These are phyloP conservation scores for Hordeum vulgare DNA, from an alignment of 176 grass and related monocot genomes.

Conservation along the genomic window DNA sequence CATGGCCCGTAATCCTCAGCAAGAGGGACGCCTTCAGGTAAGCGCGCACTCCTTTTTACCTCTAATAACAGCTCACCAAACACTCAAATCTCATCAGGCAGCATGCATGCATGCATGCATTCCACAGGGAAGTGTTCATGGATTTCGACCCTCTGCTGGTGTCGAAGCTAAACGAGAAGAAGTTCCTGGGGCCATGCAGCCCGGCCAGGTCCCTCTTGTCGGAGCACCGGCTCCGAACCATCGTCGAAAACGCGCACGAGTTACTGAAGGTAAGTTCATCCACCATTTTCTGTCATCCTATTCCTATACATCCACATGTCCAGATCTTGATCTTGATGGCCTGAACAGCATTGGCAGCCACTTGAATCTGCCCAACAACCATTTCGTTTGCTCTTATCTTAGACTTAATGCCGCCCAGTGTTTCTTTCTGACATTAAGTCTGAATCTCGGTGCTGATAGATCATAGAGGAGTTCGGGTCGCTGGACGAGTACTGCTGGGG, in stretches of 20 bases:
- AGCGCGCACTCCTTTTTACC: background rate
- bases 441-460: constrained; percentile 44
- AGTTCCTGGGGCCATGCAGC: constrained; percentile 52
- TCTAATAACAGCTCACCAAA: background rate
- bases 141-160: constrained; percentile 70
- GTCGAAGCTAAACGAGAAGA: constrained; percentile 82
- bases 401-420: constrained; percentile 1
- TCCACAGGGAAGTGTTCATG: constrained; percentile 89
- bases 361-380: background rate
- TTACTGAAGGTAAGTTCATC: constrained; percentile 58
- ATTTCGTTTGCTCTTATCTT: background rate
- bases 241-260: constrained; percentile 90
- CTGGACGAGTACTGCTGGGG: constrained; percentile 88
- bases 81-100: background rate
- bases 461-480: constrained; percentile 88
- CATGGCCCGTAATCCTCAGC: constrained; percentile 86
- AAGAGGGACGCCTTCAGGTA: constrained; percentile 93
- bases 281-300: background rate
- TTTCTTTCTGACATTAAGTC: background rate
- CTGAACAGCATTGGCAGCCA: background rate
- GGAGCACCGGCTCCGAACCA: constrained; percentile 60
- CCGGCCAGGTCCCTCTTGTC: constrained; percentile 62
- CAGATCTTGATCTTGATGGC: constrained; percentile 13
- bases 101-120: background rate
- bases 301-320: background rate